Evolutionary conservation across 2,329 filamentous ascomycete genomes (phyloP), one percentile per base, ranked within the genome.

Genomic region (Hypoxylon sp.): DNA sequence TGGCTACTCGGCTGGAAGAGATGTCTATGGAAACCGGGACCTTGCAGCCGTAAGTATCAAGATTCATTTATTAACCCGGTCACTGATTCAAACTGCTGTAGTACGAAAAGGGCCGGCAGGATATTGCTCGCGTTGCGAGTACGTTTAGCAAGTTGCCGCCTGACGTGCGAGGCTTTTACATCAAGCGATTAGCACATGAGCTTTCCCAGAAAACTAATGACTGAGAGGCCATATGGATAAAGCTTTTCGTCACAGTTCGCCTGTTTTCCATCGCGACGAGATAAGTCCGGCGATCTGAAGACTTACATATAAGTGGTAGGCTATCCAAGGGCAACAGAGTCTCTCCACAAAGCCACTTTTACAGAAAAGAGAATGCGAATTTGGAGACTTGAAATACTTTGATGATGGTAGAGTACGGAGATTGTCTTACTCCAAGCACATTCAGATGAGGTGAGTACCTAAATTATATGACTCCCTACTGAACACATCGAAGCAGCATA

Each of bases 1-100:
- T 2, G 88, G 86, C 1, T 96, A 96, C 75, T 88, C 92, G 0
- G 77, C 84, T 0, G 93, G 93, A 0, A 86, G 89, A 69, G 93
- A 97, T 75, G 90, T 97, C 0, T 97, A 97, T 74, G 93, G 92
- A 1, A 97, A 97, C 74, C 84, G 93, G 38, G 94, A 97, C 77
- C 77, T 97, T 51, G 90, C 91, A 38, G 91, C 90, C 1, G 67
- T 69, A n/a, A 67, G 67, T 64, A 46, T 11, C 50, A 12, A 11
- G 26, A 5, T 24, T 26, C 30, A 20, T 22, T 53, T 11, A 4
- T 45, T 11, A 18, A 4, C 3, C 16, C 3, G 7, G 7, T 20
- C 20, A 16, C 45, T 20, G n/a, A 32, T 40, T 52, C 18, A 30
- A 24, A 14, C 9, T 24, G 1, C n/a, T 32, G 11, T 9, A 69